Evolutionary conservation across 225 moss, liverwort and hornwort genomes (phyloP), one percentile per base, ranked within the genome.

Genomic region (Neckera pumila): DNA sequence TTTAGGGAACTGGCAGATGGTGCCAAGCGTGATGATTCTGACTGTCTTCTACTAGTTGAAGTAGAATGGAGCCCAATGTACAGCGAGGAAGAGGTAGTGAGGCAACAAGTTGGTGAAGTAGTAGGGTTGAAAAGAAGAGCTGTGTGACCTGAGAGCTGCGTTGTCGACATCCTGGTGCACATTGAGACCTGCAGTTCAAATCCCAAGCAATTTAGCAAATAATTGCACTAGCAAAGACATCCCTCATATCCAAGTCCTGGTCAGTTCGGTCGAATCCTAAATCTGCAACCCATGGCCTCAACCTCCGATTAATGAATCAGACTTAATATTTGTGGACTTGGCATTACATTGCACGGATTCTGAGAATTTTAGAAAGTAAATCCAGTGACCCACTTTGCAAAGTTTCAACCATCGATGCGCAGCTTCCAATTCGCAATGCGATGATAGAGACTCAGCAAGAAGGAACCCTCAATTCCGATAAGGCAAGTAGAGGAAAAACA

Each of bases 101-200:
- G 57, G 72, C 87, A 87, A 42, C 66, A 89, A 58, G 86, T 76
- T 40, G 85, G 64, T 25, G 91, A 84, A 80, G 76, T 76, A 40
- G 27, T 72, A 66, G 84, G 38, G 73, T 51, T 88, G 79, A n/a
- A 78, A 60, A 90, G 87, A 76, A 89, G 80, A 47, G 87, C 73
- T 70, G 90, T 17, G 82, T 85, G 76, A 83, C 76, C 65, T 53
- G 87, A 86, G 83, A 93, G 87, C 89, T 91, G 82, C 75, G 80
- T 36, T 36, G 88, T 89, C 47, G 91, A 93, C 82, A 86, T 54
- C n/a, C 38, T 89, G 53, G 93, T 82, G 88, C 89, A 92, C 91
- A 93, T 90, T 62, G 93, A 92, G 84, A 92, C 92, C 94, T 94
- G 90, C 63, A 91, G 27, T 56, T 69, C 63, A 49, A 49, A 88